Evolutionary conservation across 2,329 filamentous ascomycete genomes (phyloP).

Genomic region (Diaporthe helianthi): DNA sequence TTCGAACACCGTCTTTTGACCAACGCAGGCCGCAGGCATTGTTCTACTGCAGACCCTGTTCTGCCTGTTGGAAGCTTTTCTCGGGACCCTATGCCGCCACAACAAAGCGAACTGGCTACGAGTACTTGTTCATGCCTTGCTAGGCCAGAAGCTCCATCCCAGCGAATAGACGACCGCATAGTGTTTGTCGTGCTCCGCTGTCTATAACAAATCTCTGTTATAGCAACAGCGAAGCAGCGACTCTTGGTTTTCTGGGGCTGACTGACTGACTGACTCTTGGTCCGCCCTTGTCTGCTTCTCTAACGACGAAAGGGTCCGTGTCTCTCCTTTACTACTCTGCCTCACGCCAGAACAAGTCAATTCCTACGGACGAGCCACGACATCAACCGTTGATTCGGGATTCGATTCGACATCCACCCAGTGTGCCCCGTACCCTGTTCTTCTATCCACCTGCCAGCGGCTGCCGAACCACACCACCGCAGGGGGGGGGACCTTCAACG

Average conservation of each 20-base stretch:
- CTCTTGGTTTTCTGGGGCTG: background rate
- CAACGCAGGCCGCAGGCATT: conserved; percentile 21
- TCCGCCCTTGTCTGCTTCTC: background rate
- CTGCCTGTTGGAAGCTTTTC: conserved; percentile 1
- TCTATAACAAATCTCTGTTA: conserved; percentile 31
- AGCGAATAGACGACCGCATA: conserved; percentile 25
- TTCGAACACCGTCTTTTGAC: background rate
- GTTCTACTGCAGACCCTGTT: conserved; percentile 6
- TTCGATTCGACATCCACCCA: background rate
- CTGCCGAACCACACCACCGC: conserved; percentile 33
- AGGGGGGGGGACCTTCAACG: conserved; percentile 15
- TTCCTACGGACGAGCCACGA: background rate
- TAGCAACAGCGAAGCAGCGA: conserved; percentile 10
- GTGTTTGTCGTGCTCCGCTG: conserved; percentile 29
- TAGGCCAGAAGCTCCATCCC: conserved; percentile 19
- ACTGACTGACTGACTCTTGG: background rate
- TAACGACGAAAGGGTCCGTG: conserved; percentile 5
- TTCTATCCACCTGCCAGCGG: conserved; percentile 3
- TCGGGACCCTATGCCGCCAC: conserved; percentile 14
- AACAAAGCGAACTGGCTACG: conserved; percentile 18
- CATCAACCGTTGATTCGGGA: background rate
- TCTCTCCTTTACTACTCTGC: conserved; percentile 1
- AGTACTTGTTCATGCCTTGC: conserved; percentile 30
- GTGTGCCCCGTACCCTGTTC: conserved; percentile 1
- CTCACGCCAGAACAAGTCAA: background rate